Percentiles rank a stretch among this genome's conserved stretches.
These are phyloP conservation scores for Nigrospora oryzae DNA, from an alignment of 2,329 filamentous ascomycete species.

Conservation along the genomic window DNA sequence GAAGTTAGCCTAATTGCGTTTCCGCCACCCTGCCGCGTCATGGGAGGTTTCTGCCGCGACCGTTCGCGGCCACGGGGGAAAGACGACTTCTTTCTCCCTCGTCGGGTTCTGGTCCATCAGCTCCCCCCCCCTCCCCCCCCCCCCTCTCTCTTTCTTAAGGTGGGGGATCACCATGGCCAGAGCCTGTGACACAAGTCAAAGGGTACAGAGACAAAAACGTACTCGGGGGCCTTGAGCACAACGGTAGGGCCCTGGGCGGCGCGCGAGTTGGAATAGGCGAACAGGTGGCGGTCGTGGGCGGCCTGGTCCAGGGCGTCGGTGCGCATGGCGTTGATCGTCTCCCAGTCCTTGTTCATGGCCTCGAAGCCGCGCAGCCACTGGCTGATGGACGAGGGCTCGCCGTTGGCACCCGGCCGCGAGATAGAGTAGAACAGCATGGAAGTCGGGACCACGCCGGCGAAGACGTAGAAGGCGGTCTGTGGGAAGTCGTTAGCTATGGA, in stretches of 20 bases:
- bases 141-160: background rate
- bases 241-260: slow-evolving; percentile 30
- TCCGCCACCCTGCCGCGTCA: too few species aligned
- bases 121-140: background rate
- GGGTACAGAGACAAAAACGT: slow-evolving; percentile 20
- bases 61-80: background rate
- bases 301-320: slow-evolving; percentile 46
- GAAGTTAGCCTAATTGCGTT: background rate
- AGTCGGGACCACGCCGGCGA: slow-evolving; percentile 34
- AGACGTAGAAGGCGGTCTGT: slow-evolving; percentile 40
- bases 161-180: too few species aligned
- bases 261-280: slow-evolving; percentile 29
- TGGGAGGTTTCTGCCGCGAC: background rate
- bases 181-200: background rate
- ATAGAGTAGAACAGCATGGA: slow-evolving; percentile 38
- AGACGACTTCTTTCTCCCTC: background rate
- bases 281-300: slow-evolving; percentile 47
- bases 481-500: background rate
- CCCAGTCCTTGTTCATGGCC: slow-evolving; percentile 40
- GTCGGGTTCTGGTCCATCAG: background rate
- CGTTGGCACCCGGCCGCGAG: slow-evolving; percentile 37
- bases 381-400: slow-evolving; percentile 37
- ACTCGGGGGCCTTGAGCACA: slow-evolving; percentile 51
- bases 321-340: slow-evolving; percentile 43
- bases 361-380: slow-evolving; percentile 37